A percentile compares a stretch with the other conserved stretches of the same genome.
These are phyloP conservation scores for Trifolium subterraneum DNA, from an alignment of 306 rosid genomes.

Conservation along the genomic window DNA sequence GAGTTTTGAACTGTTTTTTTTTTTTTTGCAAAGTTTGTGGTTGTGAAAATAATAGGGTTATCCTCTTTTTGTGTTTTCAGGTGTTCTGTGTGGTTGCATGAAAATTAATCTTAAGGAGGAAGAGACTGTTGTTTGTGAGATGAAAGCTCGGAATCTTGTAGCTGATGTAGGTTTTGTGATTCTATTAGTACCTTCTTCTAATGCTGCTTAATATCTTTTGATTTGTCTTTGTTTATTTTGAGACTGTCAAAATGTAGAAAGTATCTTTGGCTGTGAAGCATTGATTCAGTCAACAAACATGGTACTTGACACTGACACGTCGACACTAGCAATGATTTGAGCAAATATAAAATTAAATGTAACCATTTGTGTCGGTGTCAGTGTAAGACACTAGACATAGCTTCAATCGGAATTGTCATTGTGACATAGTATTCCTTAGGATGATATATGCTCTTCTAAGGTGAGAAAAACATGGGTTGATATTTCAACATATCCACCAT, in stretches of 20 bases:
- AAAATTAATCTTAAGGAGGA: background rate
- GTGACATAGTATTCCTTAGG: no score
- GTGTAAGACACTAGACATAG: background rate
- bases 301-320: background rate
- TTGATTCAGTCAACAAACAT: background rate
- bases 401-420: background rate
- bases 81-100: constrained; percentile 14
- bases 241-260: background rate
- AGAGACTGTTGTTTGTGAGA: constrained; percentile 4
- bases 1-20: background rate
- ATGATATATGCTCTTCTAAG: no score
- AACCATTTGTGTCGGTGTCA: background rate
- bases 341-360: background rate
- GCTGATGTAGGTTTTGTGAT: constrained; percentile 34
- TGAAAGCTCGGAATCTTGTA: constrained; percentile 24
- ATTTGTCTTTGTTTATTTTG: background rate
- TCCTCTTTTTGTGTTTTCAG: constrained; percentile 34
- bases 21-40: background rate
- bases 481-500: background rate
- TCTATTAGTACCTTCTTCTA: background rate
- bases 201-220: background rate
- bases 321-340: background rate
- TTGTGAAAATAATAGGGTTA: background rate
- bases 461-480: no score
- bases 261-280: background rate